A percentile compares a stretch with the other conserved stretches of the same genome.
Conservation (phyloP, 2,329 filamentous ascomycete genomes). For the Cladosporium sp. region DNA sequence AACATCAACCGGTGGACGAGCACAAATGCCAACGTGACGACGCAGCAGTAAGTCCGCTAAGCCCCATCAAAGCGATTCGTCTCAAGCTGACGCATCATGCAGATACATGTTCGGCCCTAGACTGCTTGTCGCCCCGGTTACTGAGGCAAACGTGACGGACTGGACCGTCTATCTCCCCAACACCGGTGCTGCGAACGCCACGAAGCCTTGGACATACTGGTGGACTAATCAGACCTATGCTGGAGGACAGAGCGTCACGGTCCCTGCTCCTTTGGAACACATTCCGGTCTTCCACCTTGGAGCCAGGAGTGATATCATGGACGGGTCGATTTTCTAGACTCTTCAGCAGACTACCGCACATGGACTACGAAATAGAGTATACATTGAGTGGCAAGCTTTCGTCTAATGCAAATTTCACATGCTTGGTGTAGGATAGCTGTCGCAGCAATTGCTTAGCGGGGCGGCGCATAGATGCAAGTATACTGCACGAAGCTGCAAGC, state of each 20-base stretch:
- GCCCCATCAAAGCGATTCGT: conserved; percentile 20
- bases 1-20: conserved; percentile 20
- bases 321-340: too few relatives aligned
- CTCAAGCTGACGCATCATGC: too few relatives aligned
- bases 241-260: conserved; percentile 30
- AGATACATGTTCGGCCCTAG: neutral
- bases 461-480: too few relatives aligned
- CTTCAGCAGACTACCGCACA: too few relatives aligned
- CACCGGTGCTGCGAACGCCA: conserved; percentile 18
- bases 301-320: conserved; percentile 1
- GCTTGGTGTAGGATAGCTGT: too few relatives aligned
- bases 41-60: conserved; percentile 18
- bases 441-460: too few relatives aligned
- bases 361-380: too few relatives aligned
- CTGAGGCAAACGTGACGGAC: conserved; percentile 30
- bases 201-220: conserved; percentile 35
- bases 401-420: too few relatives aligned
- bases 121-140: conserved; percentile 33
- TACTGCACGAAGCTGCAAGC: too few relatives aligned
- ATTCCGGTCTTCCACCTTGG: conserved; percentile 28
- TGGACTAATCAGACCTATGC: conserved; percentile 36
- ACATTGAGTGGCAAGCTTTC: too few relatives aligned
- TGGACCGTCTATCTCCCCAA: conserved; percentile 34
- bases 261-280: conserved; percentile 25
- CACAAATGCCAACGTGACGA: conserved; percentile 30